Conservation (phyloP, 345 rosid species). For the Litchi chinensis region DNA sequence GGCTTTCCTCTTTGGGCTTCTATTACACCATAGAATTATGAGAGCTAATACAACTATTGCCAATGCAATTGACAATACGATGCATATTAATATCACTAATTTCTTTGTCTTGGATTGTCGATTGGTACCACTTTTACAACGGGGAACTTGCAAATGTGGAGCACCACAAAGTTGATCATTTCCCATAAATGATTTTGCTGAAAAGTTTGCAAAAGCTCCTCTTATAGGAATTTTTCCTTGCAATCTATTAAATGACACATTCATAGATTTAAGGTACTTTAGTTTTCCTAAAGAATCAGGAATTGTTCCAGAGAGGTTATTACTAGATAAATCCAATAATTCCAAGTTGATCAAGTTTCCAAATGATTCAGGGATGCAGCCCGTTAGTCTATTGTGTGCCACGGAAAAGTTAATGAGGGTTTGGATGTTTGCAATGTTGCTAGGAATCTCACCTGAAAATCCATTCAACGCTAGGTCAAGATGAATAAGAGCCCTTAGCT, state of each 20-base stretch:
- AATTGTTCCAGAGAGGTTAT: conserved; percentile 5
- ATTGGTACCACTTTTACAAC: neutral
- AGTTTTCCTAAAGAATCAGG: conserved; percentile 21
- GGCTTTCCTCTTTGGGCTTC: neutral
- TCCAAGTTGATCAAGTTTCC: neutral
- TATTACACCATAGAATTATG: neutral
- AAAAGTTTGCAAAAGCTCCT: conserved; percentile 21
- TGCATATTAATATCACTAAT: no score
- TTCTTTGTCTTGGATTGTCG: no score
- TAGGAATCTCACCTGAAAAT: conserved; percentile 6
- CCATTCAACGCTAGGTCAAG: conserved; percentile 23
- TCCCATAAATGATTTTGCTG: conserved; percentile 8
- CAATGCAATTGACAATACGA: neutral
- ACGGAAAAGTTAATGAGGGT: neutral
- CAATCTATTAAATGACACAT: conserved; percentile 14
- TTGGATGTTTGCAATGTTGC: neutral
- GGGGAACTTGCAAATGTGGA: neutral
- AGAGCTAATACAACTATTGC: neutral
- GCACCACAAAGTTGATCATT: conserved; percentile 22
- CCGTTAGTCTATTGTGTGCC: conserved; percentile 11
- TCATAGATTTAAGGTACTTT: neutral
- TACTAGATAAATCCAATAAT: conserved; percentile 5
- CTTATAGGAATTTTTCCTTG: conserved; percentile 18
- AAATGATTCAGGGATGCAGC: conserved; percentile 16
- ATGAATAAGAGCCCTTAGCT: neutral